Evolutionary conservation across 192 early-diverging fungal species (phyloP).

Genomic region (Coemansia sp.): DNA sequence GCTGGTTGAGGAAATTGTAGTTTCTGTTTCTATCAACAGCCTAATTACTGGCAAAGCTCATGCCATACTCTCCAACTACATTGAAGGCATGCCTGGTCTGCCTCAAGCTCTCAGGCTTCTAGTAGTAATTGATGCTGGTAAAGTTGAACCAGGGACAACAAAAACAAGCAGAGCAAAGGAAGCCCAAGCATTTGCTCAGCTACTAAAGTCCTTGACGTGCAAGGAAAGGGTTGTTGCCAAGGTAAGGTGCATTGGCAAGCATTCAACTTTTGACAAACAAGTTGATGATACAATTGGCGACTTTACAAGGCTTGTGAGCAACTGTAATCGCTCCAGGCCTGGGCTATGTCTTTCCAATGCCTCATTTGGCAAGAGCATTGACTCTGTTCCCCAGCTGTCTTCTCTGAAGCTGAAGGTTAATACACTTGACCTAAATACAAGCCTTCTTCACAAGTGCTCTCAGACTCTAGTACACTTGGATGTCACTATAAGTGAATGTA

Average conservation of each 20-base stretch:
- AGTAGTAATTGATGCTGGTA: not conserved
- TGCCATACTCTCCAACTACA: not conserved
- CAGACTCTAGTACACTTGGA: not conserved
- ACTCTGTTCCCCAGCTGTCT: not conserved
- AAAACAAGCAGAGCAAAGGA: not conserved
- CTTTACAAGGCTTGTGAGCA: not conserved
- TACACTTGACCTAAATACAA: not conserved
- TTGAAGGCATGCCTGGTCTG: not conserved
- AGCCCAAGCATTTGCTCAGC: not conserved
- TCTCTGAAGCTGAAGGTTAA: not conserved
- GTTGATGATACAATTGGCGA: not conserved
- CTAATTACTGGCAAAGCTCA: not conserved
- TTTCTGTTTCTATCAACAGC: not conserved
- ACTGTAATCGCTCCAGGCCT: not conserved
- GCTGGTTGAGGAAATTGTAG: not conserved
- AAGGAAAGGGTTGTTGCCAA: not conserved
- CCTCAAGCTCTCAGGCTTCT: not conserved
- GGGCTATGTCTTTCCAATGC: not conserved
- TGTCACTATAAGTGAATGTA: not conserved
- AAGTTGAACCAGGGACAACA: not conserved
- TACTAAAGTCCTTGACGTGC: not conserved
- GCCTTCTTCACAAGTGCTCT: not conserved
- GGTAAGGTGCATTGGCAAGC: not conserved
- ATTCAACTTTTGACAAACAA: not conserved
- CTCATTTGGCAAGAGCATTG: not conserved